Conservation (phyloP, 176 grass and related monocot genomes). For the Dendrocalamus sinicus region DNA sequence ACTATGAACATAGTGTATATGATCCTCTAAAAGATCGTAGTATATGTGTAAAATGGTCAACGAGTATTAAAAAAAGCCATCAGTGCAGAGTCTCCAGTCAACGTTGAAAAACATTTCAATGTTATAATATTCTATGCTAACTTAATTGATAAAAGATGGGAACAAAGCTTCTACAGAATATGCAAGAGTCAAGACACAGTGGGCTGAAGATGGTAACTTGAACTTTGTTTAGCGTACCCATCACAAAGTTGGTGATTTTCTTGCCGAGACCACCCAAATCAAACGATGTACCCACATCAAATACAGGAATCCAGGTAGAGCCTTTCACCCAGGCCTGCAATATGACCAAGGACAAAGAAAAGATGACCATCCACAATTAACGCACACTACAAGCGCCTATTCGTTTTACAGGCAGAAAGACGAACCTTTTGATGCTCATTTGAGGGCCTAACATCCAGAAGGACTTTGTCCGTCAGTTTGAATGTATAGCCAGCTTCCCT, state of each 20-base stretch:
- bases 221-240: conserved; percentile 62
- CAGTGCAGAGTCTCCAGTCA: not conserved
- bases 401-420: not conserved
- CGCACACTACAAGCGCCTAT: not conserved
- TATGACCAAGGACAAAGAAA: not conserved
- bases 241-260: conserved; percentile 85
- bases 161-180: not conserved
- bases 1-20: not conserved
- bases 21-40: not conserved
- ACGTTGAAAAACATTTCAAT: not conserved
- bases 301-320: conserved; percentile 93
- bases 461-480: conserved; percentile 78
- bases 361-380: not conserved
- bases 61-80: not conserved
- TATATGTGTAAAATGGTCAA: not conserved
- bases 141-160: conserved; percentile 1
- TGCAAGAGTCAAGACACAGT: conserved; percentile 4
- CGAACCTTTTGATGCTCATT: conserved; percentile 80
- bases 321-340: conserved; percentile 92
- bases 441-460: conserved; percentile 91
- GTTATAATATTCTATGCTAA: not conserved
- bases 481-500: conserved; percentile 96
- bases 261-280: conserved; percentile 65
- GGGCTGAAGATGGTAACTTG: not conserved
- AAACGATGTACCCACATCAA: conserved; percentile 64